These are phyloP conservation scores for Naganishia vaughanmartiniae DNA, from an alignment of 768 basidiomycete species.

Conservation along the genomic window DNA sequence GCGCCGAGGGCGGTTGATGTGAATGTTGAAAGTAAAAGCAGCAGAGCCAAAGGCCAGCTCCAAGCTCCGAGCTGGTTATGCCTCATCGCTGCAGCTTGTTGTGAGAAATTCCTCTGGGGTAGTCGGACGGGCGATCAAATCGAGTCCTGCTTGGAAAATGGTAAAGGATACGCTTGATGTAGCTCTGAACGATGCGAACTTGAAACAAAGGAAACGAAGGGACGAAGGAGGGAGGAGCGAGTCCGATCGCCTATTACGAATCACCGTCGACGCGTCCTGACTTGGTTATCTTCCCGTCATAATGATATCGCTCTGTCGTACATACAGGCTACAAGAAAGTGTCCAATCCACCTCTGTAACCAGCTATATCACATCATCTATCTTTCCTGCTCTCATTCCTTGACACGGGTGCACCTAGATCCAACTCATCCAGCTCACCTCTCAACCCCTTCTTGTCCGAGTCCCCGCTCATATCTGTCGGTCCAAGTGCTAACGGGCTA, in stretches of 20 bases:
- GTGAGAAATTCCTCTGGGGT: too few relatives aligned
- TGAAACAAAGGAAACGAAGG: background rate
- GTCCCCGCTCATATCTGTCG: constrained; percentile 20
- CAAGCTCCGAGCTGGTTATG: background rate
- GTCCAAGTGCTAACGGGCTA: constrained; percentile 45
- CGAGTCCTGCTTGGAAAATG: background rate
- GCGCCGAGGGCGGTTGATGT: constrained; percentile 41
- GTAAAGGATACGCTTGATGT: background rate
- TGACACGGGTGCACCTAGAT: background rate
- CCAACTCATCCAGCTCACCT: constrained; percentile 11
- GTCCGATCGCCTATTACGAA: background rate
- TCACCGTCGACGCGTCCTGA: background rate
- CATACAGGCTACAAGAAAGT: too few relatives aligned
- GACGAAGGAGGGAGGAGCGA: background rate
- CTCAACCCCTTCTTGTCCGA: background rate
- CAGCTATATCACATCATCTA: background rate
- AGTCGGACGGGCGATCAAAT: background rate
- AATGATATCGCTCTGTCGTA: too few relatives aligned
- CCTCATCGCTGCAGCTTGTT: constrained; percentile 3
- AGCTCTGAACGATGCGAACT: background rate
- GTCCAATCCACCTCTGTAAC: background rate
- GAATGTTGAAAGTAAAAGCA: constrained; percentile 7
- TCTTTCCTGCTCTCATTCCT: constrained; percentile 14
- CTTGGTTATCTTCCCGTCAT: too few relatives aligned
- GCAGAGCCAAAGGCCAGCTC: constrained; percentile 20